These are phyloP conservation scores for Lyophyllum atratum DNA, from an alignment of 768 basidiomycete genomes.

Conservation along the genomic window DNA sequence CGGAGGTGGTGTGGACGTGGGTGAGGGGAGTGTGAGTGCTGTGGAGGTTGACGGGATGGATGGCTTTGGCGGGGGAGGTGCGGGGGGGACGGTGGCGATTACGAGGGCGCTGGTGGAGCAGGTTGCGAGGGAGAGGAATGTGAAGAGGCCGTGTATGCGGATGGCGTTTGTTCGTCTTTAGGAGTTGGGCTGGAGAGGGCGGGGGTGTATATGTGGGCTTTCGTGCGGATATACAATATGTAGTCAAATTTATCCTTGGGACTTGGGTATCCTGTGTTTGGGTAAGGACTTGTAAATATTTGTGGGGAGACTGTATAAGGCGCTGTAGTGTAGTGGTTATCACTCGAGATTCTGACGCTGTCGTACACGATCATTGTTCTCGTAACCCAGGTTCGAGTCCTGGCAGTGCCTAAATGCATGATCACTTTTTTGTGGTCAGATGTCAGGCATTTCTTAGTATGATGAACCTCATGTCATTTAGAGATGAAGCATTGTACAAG, in stretches of 20 bases:
- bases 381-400: conserved; percentile 25
- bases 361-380: conserved; percentile 14
- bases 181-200: not conserved
- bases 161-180: conserved; percentile 56
- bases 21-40: not conserved
- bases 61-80: conserved; percentile 26
- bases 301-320: too few species aligned
- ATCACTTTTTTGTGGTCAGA: too few species aligned
- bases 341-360: conserved; percentile 24
- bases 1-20: conserved; percentile 9
- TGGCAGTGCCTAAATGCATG: conserved; percentile 24
- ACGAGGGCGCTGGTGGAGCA: conserved; percentile 45
- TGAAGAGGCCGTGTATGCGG: conserved; percentile 73
- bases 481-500: too few species aligned
- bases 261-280: too few species aligned
- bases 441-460: too few species aligned
- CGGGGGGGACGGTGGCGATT: conserved; percentile 41
- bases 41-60: conserved; percentile 5
- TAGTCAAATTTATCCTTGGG: too few species aligned
- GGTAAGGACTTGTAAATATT: too few species aligned
- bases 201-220: not conserved
- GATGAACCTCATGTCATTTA: too few species aligned
- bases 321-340: conserved; percentile 25
- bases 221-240: not conserved
- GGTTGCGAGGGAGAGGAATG: conserved; percentile 65